Conservation (phyloP, 2,329 filamentous ascomycete genomes). For the Madurella mycetomatis region DNA sequence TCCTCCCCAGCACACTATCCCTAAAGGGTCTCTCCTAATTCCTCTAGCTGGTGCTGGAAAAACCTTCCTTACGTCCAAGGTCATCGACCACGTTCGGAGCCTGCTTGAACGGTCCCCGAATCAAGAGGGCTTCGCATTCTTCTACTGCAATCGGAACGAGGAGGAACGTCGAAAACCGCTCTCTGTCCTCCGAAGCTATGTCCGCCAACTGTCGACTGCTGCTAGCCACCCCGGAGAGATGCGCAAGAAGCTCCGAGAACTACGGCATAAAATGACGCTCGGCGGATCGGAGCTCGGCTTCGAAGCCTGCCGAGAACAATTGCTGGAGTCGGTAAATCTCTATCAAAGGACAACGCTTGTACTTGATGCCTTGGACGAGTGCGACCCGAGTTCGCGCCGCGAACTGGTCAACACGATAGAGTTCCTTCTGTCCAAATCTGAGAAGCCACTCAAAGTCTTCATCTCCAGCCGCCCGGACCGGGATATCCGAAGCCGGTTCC, state of each 20-base stretch:
- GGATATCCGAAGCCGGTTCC: constrained; percentile 27
- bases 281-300: constrained; percentile 12
- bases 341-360: constrained; percentile 32
- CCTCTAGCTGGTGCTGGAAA: constrained; percentile 20
- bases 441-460: constrained; percentile 31
- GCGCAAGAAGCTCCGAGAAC: constrained; percentile 7
- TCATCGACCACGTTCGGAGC: constrained; percentile 15
- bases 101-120: not conserved
- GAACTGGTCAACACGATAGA: constrained; percentile 28
- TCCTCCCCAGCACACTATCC: no score
- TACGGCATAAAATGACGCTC: not conserved
- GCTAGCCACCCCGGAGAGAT: not conserved
- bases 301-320: constrained; percentile 18
- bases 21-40: not conserved
- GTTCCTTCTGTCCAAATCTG: constrained; percentile 22
- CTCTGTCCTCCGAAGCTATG: constrained; percentile 30
- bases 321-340: constrained; percentile 26
- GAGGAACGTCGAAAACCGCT: constrained; percentile 26
- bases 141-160: constrained; percentile 34
- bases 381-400: constrained; percentile 24
- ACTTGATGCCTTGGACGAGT: constrained; percentile 37
- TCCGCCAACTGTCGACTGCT: constrained; percentile 29
- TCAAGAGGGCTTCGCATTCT: constrained; percentile 29
- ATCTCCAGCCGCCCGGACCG: constrained; percentile 32
- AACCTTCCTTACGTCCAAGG: constrained; percentile 18